phyloP scores from a whole-genome alignment of 495 filamentous ascomycete species.

The Aspergillus nanangensis region DNA sequence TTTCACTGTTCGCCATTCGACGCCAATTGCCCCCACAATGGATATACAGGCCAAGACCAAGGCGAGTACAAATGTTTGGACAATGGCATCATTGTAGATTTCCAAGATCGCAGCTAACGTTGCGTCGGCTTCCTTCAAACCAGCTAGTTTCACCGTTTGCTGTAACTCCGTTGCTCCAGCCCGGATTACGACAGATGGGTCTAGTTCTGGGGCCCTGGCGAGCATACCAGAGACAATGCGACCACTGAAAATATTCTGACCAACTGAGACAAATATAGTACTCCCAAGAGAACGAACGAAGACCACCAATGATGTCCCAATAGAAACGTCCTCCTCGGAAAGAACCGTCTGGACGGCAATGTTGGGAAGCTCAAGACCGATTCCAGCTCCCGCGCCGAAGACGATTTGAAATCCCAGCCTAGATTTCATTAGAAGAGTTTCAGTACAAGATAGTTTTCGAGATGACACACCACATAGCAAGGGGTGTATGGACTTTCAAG shows the following conservation, averaged over 20 bases:
- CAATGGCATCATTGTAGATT: conserved; percentile 52
- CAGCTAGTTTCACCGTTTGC: conserved; percentile 21
- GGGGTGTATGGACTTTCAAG: conserved; percentile 38
- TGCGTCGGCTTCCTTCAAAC: conserved; percentile 25
- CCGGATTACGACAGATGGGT: conserved; percentile 37
- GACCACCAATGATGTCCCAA: conserved; percentile 50
- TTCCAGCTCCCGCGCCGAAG: conserved; percentile 54
- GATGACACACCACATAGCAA: conserved; percentile 56
- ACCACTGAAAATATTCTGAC: conserved; percentile 48
- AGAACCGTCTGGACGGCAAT: conserved; percentile 59
- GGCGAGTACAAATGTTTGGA: conserved; percentile 43
- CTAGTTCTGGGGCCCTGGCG: conserved; percentile 28
- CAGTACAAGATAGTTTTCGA: conserved; percentile 2
- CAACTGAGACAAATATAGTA: conserved; percentile 57
- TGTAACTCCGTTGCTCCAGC: conserved; percentile 48
- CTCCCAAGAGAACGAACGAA: conserved; percentile 57
- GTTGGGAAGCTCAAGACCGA: conserved; percentile 51
- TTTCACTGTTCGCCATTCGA: conserved; percentile 54
- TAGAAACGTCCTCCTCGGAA: conserved; percentile 48
- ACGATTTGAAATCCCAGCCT: conserved; percentile 41
- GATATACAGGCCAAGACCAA: conserved; percentile 44
- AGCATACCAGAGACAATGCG: conserved; percentile 35
- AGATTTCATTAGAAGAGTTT: background rate
- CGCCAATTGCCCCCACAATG: conserved; percentile 27
- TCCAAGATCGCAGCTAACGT: conserved; percentile 23